These are phyloP conservation scores for Beta vulgaris DNA, from an alignment of 148 eudicot genomes.

Conservation along the genomic window DNA sequence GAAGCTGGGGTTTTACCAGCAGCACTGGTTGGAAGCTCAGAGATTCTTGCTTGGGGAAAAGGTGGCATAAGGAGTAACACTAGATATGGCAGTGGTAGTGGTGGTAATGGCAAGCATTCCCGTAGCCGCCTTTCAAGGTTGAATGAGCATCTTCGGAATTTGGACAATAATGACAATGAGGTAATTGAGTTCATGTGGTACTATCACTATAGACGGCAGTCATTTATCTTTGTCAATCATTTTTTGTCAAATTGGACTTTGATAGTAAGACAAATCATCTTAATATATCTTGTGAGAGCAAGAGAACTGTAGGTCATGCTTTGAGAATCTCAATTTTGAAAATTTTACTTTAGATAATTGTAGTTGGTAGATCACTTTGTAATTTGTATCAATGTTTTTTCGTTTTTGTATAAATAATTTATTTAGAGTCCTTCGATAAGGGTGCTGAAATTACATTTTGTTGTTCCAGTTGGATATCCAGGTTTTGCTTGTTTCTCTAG, in stretches of 20 bases:
- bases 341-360: background rate
- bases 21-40: conserved; percentile 48
- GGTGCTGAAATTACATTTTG: conserved; percentile 23
- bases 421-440: background rate
- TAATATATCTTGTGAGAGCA: conserved; percentile 1
- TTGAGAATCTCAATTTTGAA: background rate
- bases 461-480: conserved; percentile 55
- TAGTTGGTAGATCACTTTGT: background rate
- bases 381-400: background rate
- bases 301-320: background rate
- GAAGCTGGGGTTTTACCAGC: conserved; percentile 42
- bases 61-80: conserved; percentile 71
- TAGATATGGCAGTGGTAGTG: conserved; percentile 47
- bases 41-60: conserved; percentile 68
- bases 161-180: conserved; percentile 44
- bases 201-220: background rate
- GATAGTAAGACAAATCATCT: background rate
- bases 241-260: background rate
- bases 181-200: conserved; percentile 31
- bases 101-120: conserved; percentile 40
- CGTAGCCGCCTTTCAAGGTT: conserved; percentile 49
- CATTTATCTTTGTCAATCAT: background rate
- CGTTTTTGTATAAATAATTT: background rate
- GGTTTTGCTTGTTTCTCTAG: conserved; percentile 51
- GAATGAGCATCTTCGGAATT: conserved; percentile 45